Base-by-base conservation (phyloP, 2,329 filamentous ascomycete species). In the Aspergillus quadrilineatus region DNA sequence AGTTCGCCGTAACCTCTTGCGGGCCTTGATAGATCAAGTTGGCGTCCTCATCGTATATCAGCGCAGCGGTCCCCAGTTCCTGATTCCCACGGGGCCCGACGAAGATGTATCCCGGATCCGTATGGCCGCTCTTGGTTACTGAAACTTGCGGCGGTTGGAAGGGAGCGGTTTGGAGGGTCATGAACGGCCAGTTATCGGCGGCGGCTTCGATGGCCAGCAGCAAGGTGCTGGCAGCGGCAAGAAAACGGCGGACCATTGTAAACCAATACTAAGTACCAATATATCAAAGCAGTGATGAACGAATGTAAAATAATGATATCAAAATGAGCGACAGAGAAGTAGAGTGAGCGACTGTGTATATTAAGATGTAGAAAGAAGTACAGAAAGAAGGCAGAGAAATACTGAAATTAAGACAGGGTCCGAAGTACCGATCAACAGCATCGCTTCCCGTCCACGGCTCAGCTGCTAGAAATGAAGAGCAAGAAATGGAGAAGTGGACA, bases 11-110 rank as follows among this genome's bases (percentile, higher is more conserved):
- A 15, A 70, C 62, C 50, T 69, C 64, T 6, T 65, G 59, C 1
- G 70, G 71, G 2, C 72, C 70, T 48, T 73, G 65, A 49, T 72
- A 75, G 30, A 75, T 63, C 10, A 75, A 57, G 26, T 73, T 63
- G 17, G 71, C 71, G 4, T 65, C 65, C 44, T 74, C 65, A 34
- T 70, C 68, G 55, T 72, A 74, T 17, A 75, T 73, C n/a, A 73
- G 60, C 1, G 72, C 67, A 8, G 71, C 69, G 29, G 63, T 63
- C 1, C 69, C 69, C 28, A 61, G 60, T 4, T 59, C 47, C 45
- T 65, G 62, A 29, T 64, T 62, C 22, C 66, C 69, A 39, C 68
- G 66, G 46, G 69, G 70, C 0, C 67, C 68, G 34, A 74, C 45
- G 48, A 75, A 73, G 26, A 75, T 59, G 6, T 71, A 71, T 6